Conservation (phyloP, 805 yeast genomes). For the Isabelozyma gotoi region DNA sequence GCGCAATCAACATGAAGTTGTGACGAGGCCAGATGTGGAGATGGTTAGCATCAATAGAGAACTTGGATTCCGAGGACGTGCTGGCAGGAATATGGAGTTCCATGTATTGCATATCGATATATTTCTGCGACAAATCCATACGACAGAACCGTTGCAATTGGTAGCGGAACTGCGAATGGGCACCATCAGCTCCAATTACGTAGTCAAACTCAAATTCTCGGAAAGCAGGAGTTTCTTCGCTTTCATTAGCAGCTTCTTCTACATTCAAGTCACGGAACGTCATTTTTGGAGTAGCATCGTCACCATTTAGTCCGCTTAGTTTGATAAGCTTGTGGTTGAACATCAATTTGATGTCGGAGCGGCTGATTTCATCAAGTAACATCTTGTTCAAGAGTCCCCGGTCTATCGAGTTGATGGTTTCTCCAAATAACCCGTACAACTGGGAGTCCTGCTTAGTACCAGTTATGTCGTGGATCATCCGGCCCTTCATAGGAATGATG, state of each 20-base stretch:
- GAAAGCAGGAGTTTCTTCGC: conserved; percentile 12
- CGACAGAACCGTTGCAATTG: conserved; percentile 65
- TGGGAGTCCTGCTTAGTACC: conserved; percentile 66
- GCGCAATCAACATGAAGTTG: conserved; percentile 83
- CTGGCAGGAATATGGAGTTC: conserved; percentile 76
- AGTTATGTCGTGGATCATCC: conserved; percentile 77
- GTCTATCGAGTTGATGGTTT: conserved; percentile 82
- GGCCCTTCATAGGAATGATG: conserved; percentile 82
- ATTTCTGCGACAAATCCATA: conserved; percentile 72
- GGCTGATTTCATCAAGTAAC: conserved; percentile 60
- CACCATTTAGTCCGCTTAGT: conserved; percentile 25
- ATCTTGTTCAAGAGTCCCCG: conserved; percentile 65
- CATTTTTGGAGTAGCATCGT: conserved; percentile 18
- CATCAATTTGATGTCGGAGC: conserved; percentile 41
- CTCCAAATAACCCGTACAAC: conserved; percentile 77
- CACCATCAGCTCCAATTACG: conserved; percentile 84
- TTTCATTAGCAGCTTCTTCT: conserved; percentile 9
- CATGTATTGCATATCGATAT: conserved; percentile 79
- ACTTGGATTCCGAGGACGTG: conserved; percentile 30
- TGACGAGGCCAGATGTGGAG: conserved; percentile 93
- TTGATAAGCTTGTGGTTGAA: conserved; percentile 59
- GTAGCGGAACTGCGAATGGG: conserved; percentile 70
- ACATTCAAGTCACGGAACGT: conserved; percentile 15
- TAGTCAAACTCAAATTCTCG: conserved; percentile 46
- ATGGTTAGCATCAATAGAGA: conserved; percentile 66